Base-by-base conservation (phyloP, 2,329 filamentous ascomycete species). In the Chaetothyriales sp. region DNA sequence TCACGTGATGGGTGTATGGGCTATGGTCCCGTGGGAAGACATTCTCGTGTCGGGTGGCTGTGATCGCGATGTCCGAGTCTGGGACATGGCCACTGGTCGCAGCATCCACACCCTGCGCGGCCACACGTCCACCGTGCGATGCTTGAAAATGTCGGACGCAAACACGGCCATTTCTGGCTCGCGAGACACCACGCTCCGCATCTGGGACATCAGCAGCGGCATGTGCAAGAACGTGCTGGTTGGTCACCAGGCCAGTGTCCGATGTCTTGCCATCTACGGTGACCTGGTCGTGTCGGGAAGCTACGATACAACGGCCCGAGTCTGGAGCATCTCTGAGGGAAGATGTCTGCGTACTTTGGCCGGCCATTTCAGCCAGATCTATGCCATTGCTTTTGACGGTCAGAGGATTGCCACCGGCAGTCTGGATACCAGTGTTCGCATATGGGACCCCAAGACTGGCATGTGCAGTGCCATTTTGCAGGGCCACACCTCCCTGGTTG, bases 1-100 rank as follows among this genome's bases (percentile, higher is more conserved):
- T 9, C 92, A 98, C 70, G 86, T 97, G 45, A 98, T 98, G 92
- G 92, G 92, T 43, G 92, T 98, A 18, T 98, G 92, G 92, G 92
- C 92, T 47, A 97, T 98, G 90, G 89, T 98, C 20, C 92, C 92
- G 5, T 95, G 89, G 86, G 90, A 87, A 54, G 90, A 98, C 66
- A 85, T 87, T 50, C 76, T 98, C 55, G 92, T 98, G 54, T 95
- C 89, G 62, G 92, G 92, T 62, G 92, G 92, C 5, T 98, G 92
- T 66, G 92, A 98, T 70, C 81, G 92, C 55, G 92, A 98, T 65
- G 92, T 98, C 25, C 80, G 92, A 52, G 92, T 98, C 5, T 98
- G 92, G 92, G 86, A 98, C 64, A 82, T 98, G 74, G 82, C 83
- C 48, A 94, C 87, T 55, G 92, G 89, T 87, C 62, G 64, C 57